Conservation (phyloP, 2,329 filamentous ascomycete genomes). For the Aspergillus piperis region DNA sequence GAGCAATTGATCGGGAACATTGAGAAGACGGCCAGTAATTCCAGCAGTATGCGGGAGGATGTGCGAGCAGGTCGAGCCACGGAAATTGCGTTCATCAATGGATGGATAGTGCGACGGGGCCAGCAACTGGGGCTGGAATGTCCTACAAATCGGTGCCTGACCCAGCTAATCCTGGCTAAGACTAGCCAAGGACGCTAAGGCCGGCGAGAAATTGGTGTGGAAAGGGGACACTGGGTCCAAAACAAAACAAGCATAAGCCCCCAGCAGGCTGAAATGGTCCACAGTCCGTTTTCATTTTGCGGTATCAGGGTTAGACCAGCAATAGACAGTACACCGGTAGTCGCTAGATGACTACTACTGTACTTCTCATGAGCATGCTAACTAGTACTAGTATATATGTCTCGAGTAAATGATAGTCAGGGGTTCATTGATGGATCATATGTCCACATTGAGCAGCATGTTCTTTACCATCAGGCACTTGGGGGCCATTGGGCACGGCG, state of each 20-base stretch:
- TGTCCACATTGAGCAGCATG: too few species aligned
- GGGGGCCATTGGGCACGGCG: too few species aligned
- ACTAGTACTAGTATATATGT: too few species aligned
- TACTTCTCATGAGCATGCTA: too few species aligned
- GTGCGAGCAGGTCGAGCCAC: slow-evolving; percentile 3
- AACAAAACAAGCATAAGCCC: neutral
- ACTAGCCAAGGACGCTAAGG: neutral
- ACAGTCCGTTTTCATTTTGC: too few species aligned
- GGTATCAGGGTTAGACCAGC: too few species aligned
- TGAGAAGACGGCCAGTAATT: slow-evolving; percentile 8
- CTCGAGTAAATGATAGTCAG: too few species aligned
- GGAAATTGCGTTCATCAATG: slow-evolving; percentile 10
- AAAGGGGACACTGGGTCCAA: neutral
- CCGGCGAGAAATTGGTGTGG: neutral
- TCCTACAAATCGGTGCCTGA: neutral
- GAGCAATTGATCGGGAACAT: neutral
- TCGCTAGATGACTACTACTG: too few species aligned
- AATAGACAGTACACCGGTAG: too few species aligned
- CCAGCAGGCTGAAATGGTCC: too few species aligned
- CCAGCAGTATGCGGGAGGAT: slow-evolving; percentile 12
- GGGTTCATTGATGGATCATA: too few species aligned
- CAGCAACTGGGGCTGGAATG: neutral
- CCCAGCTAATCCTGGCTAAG: slow-evolving; percentile 2
- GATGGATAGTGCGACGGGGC: slow-evolving; percentile 8
- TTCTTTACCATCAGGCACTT: too few species aligned